These are phyloP conservation scores for Danielozyma ontarioensis DNA, from an alignment of 805 yeast species.

Conservation along the genomic window DNA sequence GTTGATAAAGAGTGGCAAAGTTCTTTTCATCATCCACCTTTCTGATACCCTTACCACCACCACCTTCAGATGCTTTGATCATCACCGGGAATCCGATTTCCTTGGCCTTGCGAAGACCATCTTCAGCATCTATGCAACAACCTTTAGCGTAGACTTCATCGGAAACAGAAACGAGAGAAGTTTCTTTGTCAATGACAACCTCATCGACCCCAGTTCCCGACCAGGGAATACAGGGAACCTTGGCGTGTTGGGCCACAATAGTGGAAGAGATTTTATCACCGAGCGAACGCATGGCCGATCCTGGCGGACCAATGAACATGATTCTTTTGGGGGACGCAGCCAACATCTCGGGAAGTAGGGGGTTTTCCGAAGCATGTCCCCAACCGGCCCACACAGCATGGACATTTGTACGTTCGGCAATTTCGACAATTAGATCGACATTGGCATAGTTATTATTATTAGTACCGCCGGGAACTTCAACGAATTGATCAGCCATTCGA, in stretches of 20 bases:
- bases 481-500: constrained; percentile 98
- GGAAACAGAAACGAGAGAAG: constrained; percentile 83
- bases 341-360: constrained; percentile 84
- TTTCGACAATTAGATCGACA: constrained; percentile 92
- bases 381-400: constrained; percentile 99
- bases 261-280: constrained; percentile 98
- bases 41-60: constrained; percentile 99
- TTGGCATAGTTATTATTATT: constrained; percentile 98
- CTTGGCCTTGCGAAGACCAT: constrained; percentile 81
- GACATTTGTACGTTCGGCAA: constrained; percentile 93
- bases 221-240: constrained; percentile 99
- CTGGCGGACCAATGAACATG: constrained; percentile 97
- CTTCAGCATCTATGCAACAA: constrained; percentile 80
- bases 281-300: constrained; percentile 97
- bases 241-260: constrained; percentile 97
- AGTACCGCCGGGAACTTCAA: constrained; percentile 99
- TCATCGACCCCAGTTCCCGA: constrained; percentile 95
- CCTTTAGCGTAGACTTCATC: constrained; percentile 84
- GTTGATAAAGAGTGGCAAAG: constrained; percentile 72
- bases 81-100: constrained; percentile 95
- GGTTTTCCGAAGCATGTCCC: constrained; percentile 99
- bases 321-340: constrained; percentile 90
- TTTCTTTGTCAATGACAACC: constrained; percentile 60
- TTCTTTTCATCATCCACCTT: constrained; percentile 84
- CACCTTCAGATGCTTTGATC: constrained; percentile 99